These are phyloP conservation scores for Miscanthus sacchariflorus DNA, from an alignment of 202 grass and related monocot genomes.

Conservation along the genomic window DNA sequence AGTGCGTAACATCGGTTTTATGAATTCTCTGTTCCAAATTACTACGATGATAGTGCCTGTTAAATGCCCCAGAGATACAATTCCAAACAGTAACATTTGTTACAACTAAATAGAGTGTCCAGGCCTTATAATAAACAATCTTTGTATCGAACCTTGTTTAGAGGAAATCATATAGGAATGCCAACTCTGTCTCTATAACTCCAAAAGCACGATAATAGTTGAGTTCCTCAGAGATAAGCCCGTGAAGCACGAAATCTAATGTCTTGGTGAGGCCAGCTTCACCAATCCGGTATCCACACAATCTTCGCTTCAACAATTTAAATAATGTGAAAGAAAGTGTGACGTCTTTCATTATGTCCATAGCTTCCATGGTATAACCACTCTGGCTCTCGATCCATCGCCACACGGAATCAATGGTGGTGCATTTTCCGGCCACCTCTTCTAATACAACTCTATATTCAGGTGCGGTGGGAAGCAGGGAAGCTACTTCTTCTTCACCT, in stretches of 20 bases:
- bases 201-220: neutral
- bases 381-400: neutral
- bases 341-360: neutral
- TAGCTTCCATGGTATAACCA: neutral
- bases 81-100: neutral
- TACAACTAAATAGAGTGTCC: neutral
- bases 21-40: constrained; percentile 19
- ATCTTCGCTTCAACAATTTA: constrained; percentile 32
- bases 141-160: neutral
- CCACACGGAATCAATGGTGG: constrained; percentile 9
- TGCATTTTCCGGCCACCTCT: neutral
- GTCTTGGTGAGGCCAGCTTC: constrained; percentile 18
- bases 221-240: neutral
- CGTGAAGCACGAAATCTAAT: neutral
- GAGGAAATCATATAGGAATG: constrained; percentile 47
- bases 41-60: constrained; percentile 22
- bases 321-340: constrained; percentile 27
- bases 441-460: neutral
- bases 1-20: neutral
- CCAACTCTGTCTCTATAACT: neutral
- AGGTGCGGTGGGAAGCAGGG: neutral
- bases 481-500: neutral
- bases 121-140: fast-evolving
- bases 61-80: constrained; percentile 2
- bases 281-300: neutral